A percentile compares a stretch with the other conserved stretches of the same genome.
Evolutionary conservation across 306 rosid genomes (phyloP).

Genomic region (Sicyos edulis): DNA sequence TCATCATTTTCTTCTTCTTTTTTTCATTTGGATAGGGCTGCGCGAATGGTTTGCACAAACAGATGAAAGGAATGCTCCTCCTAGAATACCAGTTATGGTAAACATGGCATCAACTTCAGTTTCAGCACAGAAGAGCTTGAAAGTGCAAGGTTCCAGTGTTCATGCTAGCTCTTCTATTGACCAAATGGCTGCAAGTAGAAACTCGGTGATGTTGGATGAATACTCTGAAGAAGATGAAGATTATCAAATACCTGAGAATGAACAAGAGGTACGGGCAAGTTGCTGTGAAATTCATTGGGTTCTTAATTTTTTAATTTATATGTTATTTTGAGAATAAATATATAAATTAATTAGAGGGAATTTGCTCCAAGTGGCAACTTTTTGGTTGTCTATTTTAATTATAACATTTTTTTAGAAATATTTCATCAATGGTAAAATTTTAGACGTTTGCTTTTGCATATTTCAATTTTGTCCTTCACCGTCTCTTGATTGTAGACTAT

Average conservation of each 20-base stretch:
- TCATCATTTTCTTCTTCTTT: not conserved
- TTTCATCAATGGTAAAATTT: too few species aligned
- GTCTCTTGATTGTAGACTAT: too few species aligned
- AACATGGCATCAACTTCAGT: slow-evolving; percentile 84
- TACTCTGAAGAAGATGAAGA: slow-evolving; percentile 97
- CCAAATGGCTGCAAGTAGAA: slow-evolving; percentile 58
- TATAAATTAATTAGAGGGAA: not conserved
- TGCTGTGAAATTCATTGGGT: too few species aligned
- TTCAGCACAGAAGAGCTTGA: slow-evolving; percentile 61
- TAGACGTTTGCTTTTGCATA: too few species aligned
- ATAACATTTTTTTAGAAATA: too few species aligned
- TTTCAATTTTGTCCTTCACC: too few species aligned
- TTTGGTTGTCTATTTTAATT: too few species aligned
- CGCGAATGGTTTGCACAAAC: slow-evolving; percentile 96
- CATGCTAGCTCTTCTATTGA: slow-evolving; percentile 40
- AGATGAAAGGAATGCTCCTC: slow-evolving; percentile 90
- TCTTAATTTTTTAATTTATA: not conserved
- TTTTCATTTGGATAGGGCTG: slow-evolving; percentile 46
- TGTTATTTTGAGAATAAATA: too few species aligned
- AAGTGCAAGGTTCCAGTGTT: slow-evolving; percentile 48
- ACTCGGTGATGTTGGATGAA: slow-evolving; percentile 86
- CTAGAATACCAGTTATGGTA: slow-evolving; percentile 98
- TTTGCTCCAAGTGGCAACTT: too few species aligned
- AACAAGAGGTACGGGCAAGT: slow-evolving; percentile 93
- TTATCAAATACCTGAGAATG: slow-evolving; percentile 80